These are phyloP conservation scores for Blumeriella jaapii DNA, from an alignment of 2,329 filamentous ascomycete genomes.

Conservation along the genomic window DNA sequence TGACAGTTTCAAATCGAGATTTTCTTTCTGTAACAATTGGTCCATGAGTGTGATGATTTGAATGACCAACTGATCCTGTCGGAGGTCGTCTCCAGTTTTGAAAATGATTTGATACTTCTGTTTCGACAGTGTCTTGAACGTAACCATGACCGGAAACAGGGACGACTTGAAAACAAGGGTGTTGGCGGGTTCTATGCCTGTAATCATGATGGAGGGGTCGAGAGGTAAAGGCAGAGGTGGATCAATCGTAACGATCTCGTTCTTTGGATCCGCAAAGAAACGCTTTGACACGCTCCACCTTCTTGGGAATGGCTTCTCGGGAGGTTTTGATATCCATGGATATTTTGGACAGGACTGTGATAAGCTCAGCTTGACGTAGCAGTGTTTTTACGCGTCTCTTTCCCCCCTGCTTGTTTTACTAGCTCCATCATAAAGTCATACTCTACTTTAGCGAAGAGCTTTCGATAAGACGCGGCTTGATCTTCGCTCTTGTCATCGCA, in stretches of 20 bases:
- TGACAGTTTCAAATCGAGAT: constrained; percentile 85
- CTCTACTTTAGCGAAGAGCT: constrained; percentile 83
- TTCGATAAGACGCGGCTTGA: constrained; percentile 62
- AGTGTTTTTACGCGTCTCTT: constrained; percentile 65
- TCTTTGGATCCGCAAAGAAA: constrained; percentile 80
- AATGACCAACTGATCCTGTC: constrained; percentile 94
- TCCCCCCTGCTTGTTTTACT: constrained; percentile 57
- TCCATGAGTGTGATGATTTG: constrained; percentile 98
- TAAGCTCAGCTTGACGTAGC: constrained; percentile 77
- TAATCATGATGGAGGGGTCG: constrained; percentile 71
- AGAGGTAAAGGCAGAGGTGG: constrained; percentile 79
- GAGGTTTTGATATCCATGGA: constrained; percentile 79
- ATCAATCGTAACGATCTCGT: constrained; percentile 74
- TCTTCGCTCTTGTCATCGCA: constrained; percentile 66
- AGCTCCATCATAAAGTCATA: constrained; percentile 93
- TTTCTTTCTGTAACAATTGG: constrained; percentile 86
- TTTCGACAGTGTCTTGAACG: constrained; percentile 71
- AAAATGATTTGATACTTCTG: constrained; percentile 86
- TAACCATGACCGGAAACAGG: constrained; percentile 79
- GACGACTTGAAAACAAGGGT: constrained; percentile 93
- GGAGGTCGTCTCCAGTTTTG: constrained; percentile 91
- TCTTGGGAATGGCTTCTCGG: constrained; percentile 58
- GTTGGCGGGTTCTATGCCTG: constrained; percentile 71
- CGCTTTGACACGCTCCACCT: constrained; percentile 75
- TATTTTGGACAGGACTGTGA: constrained; percentile 77